These are phyloP conservation scores for Dianthus caryophyllus DNA, from an alignment of 148 eudicot species.

Conservation along the genomic window DNA sequence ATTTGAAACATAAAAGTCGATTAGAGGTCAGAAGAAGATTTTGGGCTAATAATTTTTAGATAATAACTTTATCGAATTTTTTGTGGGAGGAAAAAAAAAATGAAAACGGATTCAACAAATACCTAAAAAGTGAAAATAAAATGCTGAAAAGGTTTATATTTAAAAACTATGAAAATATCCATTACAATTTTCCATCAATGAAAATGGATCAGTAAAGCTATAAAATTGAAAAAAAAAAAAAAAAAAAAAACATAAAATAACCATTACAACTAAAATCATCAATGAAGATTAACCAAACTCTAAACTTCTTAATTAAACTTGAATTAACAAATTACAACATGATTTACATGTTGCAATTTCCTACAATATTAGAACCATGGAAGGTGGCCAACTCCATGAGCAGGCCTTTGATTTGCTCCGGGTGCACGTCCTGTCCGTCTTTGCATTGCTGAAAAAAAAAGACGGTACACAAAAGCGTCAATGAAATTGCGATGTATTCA, in stretches of 20 bases:
- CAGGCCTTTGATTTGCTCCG: conserved; percentile 76
- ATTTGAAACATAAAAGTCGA: too few relatives aligned
- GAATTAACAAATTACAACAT: background rate
- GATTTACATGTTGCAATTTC: conserved; percentile 27
- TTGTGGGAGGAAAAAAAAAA: too few relatives aligned
- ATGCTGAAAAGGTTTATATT: conserved; percentile 1
- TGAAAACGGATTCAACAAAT: too few relatives aligned
- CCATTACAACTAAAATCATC: too few relatives aligned
- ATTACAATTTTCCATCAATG: conserved; percentile 8
- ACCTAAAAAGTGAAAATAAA: background rate
- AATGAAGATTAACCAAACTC: conserved; percentile 7
- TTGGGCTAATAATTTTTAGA: too few relatives aligned
- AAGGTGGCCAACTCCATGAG: conserved; percentile 78
- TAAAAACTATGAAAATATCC: conserved; percentile 1
- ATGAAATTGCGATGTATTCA: background rate
- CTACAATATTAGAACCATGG: conserved; percentile 34
- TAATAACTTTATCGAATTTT: too few relatives aligned
- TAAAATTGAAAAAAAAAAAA: background rate
- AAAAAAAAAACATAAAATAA: too few relatives aligned
- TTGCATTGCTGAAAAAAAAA: conserved; percentile 66
- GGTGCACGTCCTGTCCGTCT: conserved; percentile 80
- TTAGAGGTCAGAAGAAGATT: too few relatives aligned
- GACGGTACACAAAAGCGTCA: background rate
- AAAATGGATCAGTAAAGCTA: background rate
- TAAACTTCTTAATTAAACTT: background rate